Conservation (phyloP, 2,329 filamentous ascomycete genomes). For the Phaeosphaeriaceae sp. region DNA sequence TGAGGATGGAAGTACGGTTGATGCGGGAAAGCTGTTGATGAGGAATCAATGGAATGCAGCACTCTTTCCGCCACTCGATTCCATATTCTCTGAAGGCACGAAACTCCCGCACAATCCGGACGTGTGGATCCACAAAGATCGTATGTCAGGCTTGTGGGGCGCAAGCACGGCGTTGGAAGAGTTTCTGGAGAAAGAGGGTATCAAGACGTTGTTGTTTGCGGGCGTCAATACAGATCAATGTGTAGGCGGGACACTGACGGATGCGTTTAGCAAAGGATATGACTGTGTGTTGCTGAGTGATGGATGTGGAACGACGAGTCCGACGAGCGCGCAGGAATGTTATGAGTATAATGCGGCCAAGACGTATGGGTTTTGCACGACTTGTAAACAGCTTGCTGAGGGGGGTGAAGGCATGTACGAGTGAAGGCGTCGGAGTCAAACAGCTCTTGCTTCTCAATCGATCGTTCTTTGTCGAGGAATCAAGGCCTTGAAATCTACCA, state of each 20-base stretch:
- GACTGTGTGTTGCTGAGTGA: slow-evolving; percentile 53
- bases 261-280: slow-evolving; percentile 53
- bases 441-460: too few relatives aligned
- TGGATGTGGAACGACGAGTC: slow-evolving; percentile 52
- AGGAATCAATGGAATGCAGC: slow-evolving; percentile 53
- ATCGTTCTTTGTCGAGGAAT: too few relatives aligned
- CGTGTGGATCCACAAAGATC: slow-evolving; percentile 50
- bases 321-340: slow-evolving; percentile 48
- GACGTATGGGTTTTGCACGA: slow-evolving; percentile 52
- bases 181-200: slow-evolving; percentile 49
- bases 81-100: slow-evolving; percentile 34
- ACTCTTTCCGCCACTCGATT: slow-evolving; percentile 49
- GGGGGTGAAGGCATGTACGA: slow-evolving; percentile 19
- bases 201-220: slow-evolving; percentile 51
- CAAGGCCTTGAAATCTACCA: too few relatives aligned
- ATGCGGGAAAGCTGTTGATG: slow-evolving; percentile 49
- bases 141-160: slow-evolving; percentile 53
- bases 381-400: slow-evolving; percentile 43
- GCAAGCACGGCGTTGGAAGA: slow-evolving; percentile 43
- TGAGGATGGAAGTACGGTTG: slow-evolving; percentile 31
- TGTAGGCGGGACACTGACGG: slow-evolving; percentile 51
- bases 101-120: slow-evolving; percentile 23
- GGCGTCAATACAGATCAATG: slow-evolving; percentile 56
- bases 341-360: slow-evolving; percentile 52
- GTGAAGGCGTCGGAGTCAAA: not conserved